A percentile compares a stretch with the other conserved stretches of the same genome.
Conservation (phyloP, 2,329 filamentous ascomycete species). For the Teratosphaeria gauchensis region DNA sequence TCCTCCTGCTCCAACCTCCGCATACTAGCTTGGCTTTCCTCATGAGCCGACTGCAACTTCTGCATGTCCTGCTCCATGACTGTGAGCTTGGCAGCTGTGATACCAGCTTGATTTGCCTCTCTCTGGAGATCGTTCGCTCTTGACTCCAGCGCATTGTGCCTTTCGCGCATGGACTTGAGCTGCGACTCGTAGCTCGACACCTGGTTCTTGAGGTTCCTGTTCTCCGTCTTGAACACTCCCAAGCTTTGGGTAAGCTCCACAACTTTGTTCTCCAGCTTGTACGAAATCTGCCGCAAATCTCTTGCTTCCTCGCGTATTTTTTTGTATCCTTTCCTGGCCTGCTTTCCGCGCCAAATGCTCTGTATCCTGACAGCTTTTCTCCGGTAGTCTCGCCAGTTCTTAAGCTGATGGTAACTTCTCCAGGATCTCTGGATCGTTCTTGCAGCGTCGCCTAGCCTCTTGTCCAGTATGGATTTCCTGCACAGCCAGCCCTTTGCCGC, state of each 20-base stretch:
- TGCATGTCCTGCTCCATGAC: slow-evolving; percentile 95
- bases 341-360: slow-evolving; percentile 81
- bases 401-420: slow-evolving; percentile 69
- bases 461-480: slow-evolving; percentile 87
- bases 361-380: slow-evolving; percentile 84
- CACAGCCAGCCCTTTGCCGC: slow-evolving; percentile 84
- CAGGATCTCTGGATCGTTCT: slow-evolving; percentile 83
- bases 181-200: slow-evolving; percentile 94
- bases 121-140: slow-evolving; percentile 89
- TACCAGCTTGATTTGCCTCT: slow-evolving; percentile 95
- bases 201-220: slow-evolving; percentile 78
- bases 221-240: slow-evolving; percentile 85
- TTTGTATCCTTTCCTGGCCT: slow-evolving; percentile 79
- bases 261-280: slow-evolving; percentile 99
- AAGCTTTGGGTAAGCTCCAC: slow-evolving; percentile 93
- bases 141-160: slow-evolving; percentile 81
- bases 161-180: slow-evolving; percentile 89
- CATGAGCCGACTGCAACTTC: slow-evolving; percentile 77
- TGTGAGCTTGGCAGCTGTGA: slow-evolving; percentile 78
- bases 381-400: slow-evolving; percentile 77
- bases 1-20: slow-evolving; percentile 94
- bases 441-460: slow-evolving; percentile 83
- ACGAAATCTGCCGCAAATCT: slow-evolving; percentile 98
- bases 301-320: slow-evolving; percentile 85
- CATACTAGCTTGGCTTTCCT: slow-evolving; percentile 81